Evolutionary conservation across 1,139 yeast genomes (phyloP).

Genomic region (Diutina sp.): DNA sequence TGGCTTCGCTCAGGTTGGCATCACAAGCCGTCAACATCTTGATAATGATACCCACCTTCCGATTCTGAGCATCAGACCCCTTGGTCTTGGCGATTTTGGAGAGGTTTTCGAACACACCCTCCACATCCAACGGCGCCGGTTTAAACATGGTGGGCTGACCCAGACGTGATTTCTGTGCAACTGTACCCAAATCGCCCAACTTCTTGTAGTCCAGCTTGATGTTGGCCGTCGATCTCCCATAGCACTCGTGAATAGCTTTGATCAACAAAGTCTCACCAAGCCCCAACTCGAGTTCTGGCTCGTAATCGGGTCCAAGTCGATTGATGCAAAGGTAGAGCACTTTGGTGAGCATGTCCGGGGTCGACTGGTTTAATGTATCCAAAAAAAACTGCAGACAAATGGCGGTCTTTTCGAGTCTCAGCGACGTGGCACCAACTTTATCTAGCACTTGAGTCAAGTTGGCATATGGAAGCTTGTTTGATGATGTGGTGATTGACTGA

Average conservation of each 20-base stretch:
- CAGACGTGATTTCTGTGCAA: slow-evolving; percentile 73
- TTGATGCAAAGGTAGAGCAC: slow-evolving; percentile 79
- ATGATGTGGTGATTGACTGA: background rate
- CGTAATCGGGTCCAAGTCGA: slow-evolving; percentile 90
- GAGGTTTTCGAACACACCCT: slow-evolving; percentile 57
- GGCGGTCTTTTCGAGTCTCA: background rate
- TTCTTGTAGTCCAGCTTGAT: slow-evolving; percentile 65
- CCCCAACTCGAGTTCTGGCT: slow-evolving; percentile 78
- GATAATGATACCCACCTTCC: slow-evolving; percentile 67
- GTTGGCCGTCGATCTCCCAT: slow-evolving; percentile 65
- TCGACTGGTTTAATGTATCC: slow-evolving; percentile 11
- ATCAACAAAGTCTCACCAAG: slow-evolving; percentile 80
- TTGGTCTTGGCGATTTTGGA: slow-evolving; percentile 66
- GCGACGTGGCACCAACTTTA: background rate
- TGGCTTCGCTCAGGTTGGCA: slow-evolving; percentile 64
- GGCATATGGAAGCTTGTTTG: background rate
- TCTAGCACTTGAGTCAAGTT: background rate
- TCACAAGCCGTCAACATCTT: slow-evolving; percentile 78
- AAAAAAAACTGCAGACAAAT: slow-evolving; percentile 21
- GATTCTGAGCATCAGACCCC: slow-evolving; percentile 77
- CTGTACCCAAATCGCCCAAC: slow-evolving; percentile 82
- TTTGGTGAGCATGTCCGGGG: slow-evolving; percentile 47
- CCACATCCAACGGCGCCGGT: slow-evolving; percentile 68
- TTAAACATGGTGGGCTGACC: slow-evolving; percentile 91
- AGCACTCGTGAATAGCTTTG: slow-evolving; percentile 82